Evolutionary conservation across 2,329 filamentous ascomycete species (phyloP), one percentile per base, ranked within the genome.

Genomic region (Colletotrichum sp.): DNA sequence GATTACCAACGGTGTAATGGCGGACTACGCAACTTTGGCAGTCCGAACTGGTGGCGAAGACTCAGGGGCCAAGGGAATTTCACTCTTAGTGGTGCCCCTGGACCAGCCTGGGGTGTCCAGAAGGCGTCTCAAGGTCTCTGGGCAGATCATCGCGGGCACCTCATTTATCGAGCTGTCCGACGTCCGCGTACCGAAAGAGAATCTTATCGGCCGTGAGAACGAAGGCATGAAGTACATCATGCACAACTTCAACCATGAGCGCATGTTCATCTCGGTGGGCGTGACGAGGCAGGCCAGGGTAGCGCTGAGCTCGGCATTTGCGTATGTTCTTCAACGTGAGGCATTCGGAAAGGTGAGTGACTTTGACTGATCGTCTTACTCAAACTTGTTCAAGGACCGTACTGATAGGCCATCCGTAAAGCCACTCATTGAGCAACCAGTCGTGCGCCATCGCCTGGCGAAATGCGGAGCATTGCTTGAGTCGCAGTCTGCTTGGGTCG

Each of bases 181-280:
- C 69, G 94, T 95, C 25, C 89, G 91, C 73, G 94, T 96, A 1
- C 93, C 93, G 0, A 89, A 91, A 0, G 90, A 90, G 80, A 95
- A 95, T 81, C 84, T 95, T 9, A 91, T 96, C 73, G 94, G 94
- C 5, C 79, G 87, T 25, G 94, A 95, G 82, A 93, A 93, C 13
- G 86, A 90, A 80, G 94, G 94, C 7, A 95, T 96, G 93, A 89
- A 87, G 74, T 94, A 94, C 80, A 90, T 94, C 80, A 94, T 94
- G 93, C 93, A 91, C 70, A 94, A 95, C 84, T 95, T 95, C 89
- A 95, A 95, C 85, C 93, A 95, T 82, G 94, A 96, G 83, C 90
- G 94, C 0, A 86, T 95, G 13, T 88, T 88, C 19, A 94, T 95
- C 77, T 88, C 91, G 1, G 90, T 95, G 16, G 89, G 90, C 1